Percentiles rank a stretch among this genome's conserved stretches.
These are phyloP conservation scores for Termitomyces sp. DNA, from an alignment of 768 basidiomycete genomes.

Conservation along the genomic window DNA sequence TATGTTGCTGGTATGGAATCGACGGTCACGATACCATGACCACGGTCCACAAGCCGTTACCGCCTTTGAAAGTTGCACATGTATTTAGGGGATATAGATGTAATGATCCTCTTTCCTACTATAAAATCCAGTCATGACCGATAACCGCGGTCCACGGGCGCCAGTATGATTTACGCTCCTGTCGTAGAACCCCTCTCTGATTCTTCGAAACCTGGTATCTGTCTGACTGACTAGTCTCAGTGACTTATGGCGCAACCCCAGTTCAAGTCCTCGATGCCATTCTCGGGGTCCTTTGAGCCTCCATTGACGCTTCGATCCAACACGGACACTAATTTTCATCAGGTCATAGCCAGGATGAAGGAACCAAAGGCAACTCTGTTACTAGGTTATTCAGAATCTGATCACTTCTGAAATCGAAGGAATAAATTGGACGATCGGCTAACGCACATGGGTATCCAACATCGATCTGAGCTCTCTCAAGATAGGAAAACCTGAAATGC, in stretches of 20 bases:
- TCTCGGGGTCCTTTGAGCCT: not conserved
- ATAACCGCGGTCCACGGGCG: not conserved
- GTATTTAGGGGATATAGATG: no score
- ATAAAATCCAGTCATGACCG: not conserved
- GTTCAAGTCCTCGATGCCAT: not conserved
- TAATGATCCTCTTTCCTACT: no score
- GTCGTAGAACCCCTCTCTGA: no score
- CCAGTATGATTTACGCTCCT: not conserved
- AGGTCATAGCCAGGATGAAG: not conserved
- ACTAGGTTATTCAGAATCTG: not conserved
- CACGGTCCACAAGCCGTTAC: no score
- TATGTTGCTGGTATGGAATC: no score
- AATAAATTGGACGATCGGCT: not conserved
- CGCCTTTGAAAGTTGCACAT: no score
- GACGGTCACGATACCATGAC: no score
- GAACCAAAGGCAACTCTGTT: not conserved
- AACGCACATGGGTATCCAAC: no score
- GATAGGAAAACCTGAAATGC: not conserved
- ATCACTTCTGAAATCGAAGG: not conserved
- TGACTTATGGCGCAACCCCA: no score
- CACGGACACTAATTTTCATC: not conserved
- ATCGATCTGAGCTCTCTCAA: not conserved
- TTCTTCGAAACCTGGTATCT: no score
- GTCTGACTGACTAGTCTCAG: no score
- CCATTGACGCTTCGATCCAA: not conserved